phyloP scores from a whole-genome alignment of 176 grass and related monocot species.

The Elymus sibiricus region DNA sequence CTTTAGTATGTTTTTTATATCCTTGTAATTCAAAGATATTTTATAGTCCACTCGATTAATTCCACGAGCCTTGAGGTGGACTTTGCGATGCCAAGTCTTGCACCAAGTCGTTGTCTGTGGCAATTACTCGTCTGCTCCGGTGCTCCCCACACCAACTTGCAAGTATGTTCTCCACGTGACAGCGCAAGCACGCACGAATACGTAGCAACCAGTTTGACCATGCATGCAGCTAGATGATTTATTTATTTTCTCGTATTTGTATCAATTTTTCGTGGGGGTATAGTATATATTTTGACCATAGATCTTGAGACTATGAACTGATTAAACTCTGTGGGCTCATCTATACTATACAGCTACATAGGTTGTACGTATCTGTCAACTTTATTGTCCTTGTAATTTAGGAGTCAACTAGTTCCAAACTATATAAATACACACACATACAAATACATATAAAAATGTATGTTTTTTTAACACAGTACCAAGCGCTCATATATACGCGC shows the following conservation, averaged over 20 bases:
- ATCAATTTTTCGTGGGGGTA: neutral
- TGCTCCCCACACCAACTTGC: neutral
- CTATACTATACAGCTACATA: neutral
- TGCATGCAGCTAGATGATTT: neutral
- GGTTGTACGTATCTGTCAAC: constrained; percentile 20
- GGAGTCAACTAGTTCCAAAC: constrained; percentile 30
- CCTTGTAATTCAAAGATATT: neutral
- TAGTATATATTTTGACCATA: neutral
- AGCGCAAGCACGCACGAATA: neutral
- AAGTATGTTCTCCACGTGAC: neutral
- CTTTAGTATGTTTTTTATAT: no score
- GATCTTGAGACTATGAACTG: neutral
- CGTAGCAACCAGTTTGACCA: neutral
- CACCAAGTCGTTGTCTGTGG: neutral
- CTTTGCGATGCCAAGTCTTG: neutral
- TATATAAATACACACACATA: neutral
- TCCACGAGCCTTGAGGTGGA: neutral
- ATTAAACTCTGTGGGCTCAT: neutral
- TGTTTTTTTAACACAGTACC: neutral
- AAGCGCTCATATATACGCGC: no score
- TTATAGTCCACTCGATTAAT: no score
- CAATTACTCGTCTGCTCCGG: neutral
- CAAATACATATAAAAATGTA: neutral
- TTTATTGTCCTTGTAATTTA: constrained; percentile 15
- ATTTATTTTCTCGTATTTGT: neutral